phyloP scores from a whole-genome alignment of 495 filamentous ascomycete genomes.

The Podospora didyma region DNA sequence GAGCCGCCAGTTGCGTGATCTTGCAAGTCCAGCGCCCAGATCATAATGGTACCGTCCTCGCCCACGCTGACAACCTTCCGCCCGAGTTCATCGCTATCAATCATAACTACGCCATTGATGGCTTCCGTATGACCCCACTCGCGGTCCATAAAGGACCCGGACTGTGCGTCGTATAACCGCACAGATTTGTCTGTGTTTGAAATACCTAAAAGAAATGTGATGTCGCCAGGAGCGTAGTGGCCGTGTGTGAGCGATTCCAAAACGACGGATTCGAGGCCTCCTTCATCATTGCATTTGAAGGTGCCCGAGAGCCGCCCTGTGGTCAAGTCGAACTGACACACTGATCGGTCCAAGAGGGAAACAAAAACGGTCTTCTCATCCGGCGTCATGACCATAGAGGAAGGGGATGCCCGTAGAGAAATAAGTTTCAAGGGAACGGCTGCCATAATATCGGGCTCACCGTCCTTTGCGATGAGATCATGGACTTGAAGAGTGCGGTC shows the following conservation, averaged over 20 bases:
- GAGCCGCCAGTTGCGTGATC: conserved; percentile 26
- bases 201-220: conserved; percentile 66
- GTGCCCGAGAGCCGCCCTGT: conserved; percentile 65
- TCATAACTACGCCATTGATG: conserved; percentile 73
- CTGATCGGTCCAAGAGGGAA: conserved; percentile 76
- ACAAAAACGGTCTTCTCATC: conserved; percentile 63
- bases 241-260: conserved; percentile 69
- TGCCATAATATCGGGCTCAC: conserved; percentile 62
- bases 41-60: conserved; percentile 81
- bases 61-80: conserved; percentile 69
- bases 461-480: conserved; percentile 69
- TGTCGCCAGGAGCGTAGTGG: conserved; percentile 32
- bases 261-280: conserved; percentile 74
- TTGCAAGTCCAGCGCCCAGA: conserved; percentile 62
- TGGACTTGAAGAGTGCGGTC: conserved; percentile 82
- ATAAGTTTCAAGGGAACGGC: conserved; percentile 73
- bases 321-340: conserved; percentile 70
- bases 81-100: conserved; percentile 53
- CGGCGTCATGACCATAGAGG: conserved; percentile 69
- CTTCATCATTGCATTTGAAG: conserved; percentile 78
- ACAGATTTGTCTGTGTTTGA: conserved; percentile 95
- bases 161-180: conserved; percentile 75
- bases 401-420: conserved; percentile 77
- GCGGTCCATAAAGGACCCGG: conserved; percentile 71
- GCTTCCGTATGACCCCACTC: conserved; percentile 95